Evolutionary conservation across 2,329 filamentous ascomycete genomes (phyloP), one percentile per base, ranked within the genome.

Genomic region (Rutstroemia sp.): DNA sequence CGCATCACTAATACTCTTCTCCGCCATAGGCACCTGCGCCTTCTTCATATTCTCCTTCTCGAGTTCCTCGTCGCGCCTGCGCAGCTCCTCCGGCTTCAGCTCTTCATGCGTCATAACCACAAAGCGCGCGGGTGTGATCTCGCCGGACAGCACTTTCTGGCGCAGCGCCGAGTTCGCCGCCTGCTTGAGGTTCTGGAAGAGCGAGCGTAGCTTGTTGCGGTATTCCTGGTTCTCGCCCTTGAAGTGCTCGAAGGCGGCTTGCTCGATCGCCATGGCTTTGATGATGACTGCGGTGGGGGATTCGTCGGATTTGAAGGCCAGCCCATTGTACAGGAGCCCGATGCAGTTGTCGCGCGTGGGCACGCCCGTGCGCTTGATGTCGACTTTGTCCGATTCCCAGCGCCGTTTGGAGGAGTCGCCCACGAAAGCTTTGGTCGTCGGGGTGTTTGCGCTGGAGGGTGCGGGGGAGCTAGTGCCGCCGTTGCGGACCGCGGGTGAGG

Each of bases 11-110:
- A 96, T 90, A 69, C 87, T 92, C 79, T 91, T 94, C 74, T 96
- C 87, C 17, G 84, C 88, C 78, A 92, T 88, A 57, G 92, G 89
- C 10, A 95, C 92, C 84, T 97, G 95, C 1, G 94, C 90, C 73
- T 92, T 90, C 76, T 91, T 91, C 88, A 97, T 92, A 73, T 99
- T 99, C 74, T 96, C 90, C 73, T 88, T 84, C 70, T 91, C 80
- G 51, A 96, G 79, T 71, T 84, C 83, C 64, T 81, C 76, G 64
- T 96, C 91, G 68, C 86, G 82, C 65, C 83, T 83, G 59, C 85
- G 83, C 73, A 89, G 87, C 72, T 94, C 85, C 50, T 85, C 86
- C 48, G 88, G 94, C 76, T 95, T 95, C 70, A 99, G 82, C 71
- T 97, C 92, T 55, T 96, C 88, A 65, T 89, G 85, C 8, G 84